A percentile compares a stretch with the other conserved stretches of the same genome.
These are phyloP conservation scores for Asterochloris sp. DNA, from an alignment of 139 green algal genomes.

Conservation along the genomic window DNA sequence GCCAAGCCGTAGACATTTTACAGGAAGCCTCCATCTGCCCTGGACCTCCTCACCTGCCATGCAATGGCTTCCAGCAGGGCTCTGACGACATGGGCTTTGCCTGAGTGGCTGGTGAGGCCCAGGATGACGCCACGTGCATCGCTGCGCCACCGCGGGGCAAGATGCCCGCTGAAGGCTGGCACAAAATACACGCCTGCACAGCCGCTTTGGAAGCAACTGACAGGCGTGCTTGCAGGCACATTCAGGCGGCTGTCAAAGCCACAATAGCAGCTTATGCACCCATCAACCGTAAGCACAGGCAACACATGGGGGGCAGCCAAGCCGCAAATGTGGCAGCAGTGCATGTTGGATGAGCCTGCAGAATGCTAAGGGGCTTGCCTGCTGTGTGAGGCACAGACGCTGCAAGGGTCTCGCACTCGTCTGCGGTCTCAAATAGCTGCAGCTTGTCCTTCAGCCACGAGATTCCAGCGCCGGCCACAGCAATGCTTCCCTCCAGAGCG, in stretches of 20 bases:
- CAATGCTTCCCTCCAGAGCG: conserved; percentile 89
- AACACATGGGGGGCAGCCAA: not conserved
- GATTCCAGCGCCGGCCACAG: conserved; percentile 76
- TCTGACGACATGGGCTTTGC: conserved; percentile 64
- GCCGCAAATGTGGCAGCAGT: too few species aligned
- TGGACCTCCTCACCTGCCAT: conserved; percentile 75
- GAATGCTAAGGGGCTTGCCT: not conserved
- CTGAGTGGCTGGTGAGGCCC: conserved; percentile 73
- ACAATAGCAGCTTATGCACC: not conserved
- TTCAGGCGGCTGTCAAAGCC: too few species aligned
- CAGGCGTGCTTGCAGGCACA: too few species aligned
- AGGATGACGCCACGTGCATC: conserved; percentile 84
- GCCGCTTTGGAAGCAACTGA: too few species aligned
- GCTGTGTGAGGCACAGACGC: conserved; percentile 51
- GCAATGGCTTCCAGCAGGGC: conserved; percentile 93
- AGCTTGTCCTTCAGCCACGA: conserved; percentile 86
- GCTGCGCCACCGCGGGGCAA: conserved; percentile 88
- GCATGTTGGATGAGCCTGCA: too few species aligned
- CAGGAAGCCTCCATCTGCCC: too few species aligned
- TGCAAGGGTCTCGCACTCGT: conserved; percentile 54
- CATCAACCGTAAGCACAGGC: not conserved
- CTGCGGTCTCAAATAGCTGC: conserved; percentile 55
- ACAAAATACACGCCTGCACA: conserved; percentile 91
- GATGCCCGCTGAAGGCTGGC: conserved; percentile 90
- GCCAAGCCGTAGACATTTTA: too few species aligned